Evolutionary conservation across 2,329 filamentous ascomycete genomes (phyloP).

Genomic region (Ceratocystiopsis minuta): DNA sequence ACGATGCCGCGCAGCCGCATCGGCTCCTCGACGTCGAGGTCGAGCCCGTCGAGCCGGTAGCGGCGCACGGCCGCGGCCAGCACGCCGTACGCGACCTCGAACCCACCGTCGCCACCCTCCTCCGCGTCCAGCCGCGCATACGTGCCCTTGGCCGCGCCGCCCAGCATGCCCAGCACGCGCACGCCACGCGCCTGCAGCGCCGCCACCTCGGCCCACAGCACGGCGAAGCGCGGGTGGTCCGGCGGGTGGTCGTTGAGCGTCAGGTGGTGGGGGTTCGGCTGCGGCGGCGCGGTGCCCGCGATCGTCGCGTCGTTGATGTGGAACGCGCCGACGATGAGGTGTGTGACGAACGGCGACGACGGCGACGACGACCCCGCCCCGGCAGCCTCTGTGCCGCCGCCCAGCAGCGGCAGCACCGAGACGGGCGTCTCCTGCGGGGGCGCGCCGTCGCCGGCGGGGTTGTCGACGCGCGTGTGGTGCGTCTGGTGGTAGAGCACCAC

Average conservation of each 20-base stretch:
- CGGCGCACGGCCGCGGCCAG: slow-evolving; percentile 41
- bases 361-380: neutral
- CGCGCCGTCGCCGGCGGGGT: no score
- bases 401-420: slow-evolving; percentile 23
- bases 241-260: slow-evolving; percentile 61
- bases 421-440: slow-evolving; percentile 11
- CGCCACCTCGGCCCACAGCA: slow-evolving; percentile 53
- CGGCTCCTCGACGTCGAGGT: slow-evolving; percentile 58
- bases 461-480: slow-evolving; percentile 17
- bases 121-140: slow-evolving; percentile 35
- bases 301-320: slow-evolving; percentile 52
- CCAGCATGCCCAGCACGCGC: slow-evolving; percentile 65
- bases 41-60: slow-evolving; percentile 43
- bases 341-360: slow-evolving; percentile 29
- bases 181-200: slow-evolving; percentile 52
- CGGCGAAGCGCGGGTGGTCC: slow-evolving; percentile 39
- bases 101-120: slow-evolving; percentile 28
- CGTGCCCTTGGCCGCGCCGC: slow-evolving; percentile 56
- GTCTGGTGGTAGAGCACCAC: slow-evolving; percentile 24
- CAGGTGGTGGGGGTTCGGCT: slow-evolving; percentile 17
- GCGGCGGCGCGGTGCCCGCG: neutral
- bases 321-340: slow-evolving; percentile 62
- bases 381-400: neutral
- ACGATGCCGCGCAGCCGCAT: slow-evolving; percentile 47
- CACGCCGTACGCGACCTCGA: slow-evolving; percentile 53